Evolutionary conservation across 768 basidiomycete species (phyloP).

Genomic region (Lactarius hatsudake): DNA sequence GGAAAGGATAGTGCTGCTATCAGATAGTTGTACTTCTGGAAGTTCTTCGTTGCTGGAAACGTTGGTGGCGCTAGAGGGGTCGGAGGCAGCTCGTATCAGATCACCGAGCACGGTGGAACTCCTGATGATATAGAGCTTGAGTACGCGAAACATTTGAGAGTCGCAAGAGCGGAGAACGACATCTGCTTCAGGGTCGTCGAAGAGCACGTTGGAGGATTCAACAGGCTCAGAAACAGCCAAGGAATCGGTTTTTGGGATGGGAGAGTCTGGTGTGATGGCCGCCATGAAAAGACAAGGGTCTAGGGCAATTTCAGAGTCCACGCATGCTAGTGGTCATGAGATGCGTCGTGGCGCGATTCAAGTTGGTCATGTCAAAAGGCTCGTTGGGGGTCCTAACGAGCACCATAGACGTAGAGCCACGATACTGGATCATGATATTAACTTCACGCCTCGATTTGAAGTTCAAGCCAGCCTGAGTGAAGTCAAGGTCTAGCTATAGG

Average conservation of each 20-base stretch:
- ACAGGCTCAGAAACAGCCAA: not conserved
- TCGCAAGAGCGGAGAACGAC: slow-evolving; percentile 11
- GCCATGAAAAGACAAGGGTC: not conserved
- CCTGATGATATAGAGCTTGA: not conserved
- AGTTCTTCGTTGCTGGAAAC: not conserved
- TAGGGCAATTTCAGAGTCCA: not conserved
- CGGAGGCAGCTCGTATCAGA: not conserved
- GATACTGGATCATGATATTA: too few species aligned
- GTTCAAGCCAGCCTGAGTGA: too few species aligned
- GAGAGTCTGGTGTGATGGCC: not conserved
- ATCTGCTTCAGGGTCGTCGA: slow-evolving; percentile 19
- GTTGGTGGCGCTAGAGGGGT: not conserved
- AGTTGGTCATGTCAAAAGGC: not conserved
- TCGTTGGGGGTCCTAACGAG: not conserved
- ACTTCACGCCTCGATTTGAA: too few species aligned
- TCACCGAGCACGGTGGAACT: not conserved
- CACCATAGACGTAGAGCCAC: not conserved
- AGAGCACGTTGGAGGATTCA: not conserved
- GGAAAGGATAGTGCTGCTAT: not conserved
- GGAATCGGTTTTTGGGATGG: too few species aligned
- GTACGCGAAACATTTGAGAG: not conserved
- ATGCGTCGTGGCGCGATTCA: too few species aligned
- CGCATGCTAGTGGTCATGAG: not conserved
- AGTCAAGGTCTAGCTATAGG: too few species aligned
- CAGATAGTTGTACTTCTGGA: not conserved